A percentile compares a stretch with the other conserved stretches of the same genome.
These are phyloP conservation scores for Colletotrichum neosansevieriae DNA, from an alignment of 2,329 filamentous ascomycete species.

Conservation along the genomic window DNA sequence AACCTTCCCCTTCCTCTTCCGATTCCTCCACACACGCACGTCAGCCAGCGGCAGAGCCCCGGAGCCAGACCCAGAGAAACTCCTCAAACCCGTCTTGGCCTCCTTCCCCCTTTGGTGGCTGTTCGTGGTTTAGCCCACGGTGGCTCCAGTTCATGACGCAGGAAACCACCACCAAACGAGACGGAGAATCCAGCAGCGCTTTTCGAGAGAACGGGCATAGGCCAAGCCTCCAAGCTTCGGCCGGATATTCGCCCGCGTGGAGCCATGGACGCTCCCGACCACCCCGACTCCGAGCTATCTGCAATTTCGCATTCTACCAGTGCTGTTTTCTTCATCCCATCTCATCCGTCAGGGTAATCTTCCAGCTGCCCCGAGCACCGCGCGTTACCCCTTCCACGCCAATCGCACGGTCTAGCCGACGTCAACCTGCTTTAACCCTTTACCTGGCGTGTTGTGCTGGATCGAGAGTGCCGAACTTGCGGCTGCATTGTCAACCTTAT, in stretches of 20 bases:
- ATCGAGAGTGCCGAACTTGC: too few species aligned
- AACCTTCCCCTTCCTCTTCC: conserved; percentile 11
- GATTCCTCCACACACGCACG: not conserved
- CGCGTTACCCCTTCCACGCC: not conserved
- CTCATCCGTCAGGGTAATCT: not conserved
- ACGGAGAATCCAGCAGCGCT: not conserved
- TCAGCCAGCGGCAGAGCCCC: not conserved
- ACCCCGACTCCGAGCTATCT: conserved; percentile 25
- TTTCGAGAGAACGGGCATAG: conserved; percentile 7
- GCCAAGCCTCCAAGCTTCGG: conserved; percentile 29
- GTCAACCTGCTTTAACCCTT: not conserved
- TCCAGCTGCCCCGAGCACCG: not conserved
- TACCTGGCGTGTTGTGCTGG: not conserved
- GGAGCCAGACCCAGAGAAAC: not conserved
- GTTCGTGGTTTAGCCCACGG: not conserved
- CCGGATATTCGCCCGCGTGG: conserved; percentile 30
- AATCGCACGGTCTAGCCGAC: not conserved
- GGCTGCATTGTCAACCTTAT: not conserved
- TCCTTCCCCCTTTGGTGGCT: conserved; percentile 11
- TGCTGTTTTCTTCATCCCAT: not conserved
- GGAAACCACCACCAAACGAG: conserved; percentile 16
- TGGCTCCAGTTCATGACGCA: conserved; percentile 25
- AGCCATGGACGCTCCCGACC: conserved; percentile 23
- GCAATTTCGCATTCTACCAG: not conserved
- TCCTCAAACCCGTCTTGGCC: conserved; percentile 15